Evolutionary conservation across 495 filamentous ascomycete genomes (phyloP), one percentile per base, ranked within the genome.

Genomic region (Penicillium chermesinum): DNA sequence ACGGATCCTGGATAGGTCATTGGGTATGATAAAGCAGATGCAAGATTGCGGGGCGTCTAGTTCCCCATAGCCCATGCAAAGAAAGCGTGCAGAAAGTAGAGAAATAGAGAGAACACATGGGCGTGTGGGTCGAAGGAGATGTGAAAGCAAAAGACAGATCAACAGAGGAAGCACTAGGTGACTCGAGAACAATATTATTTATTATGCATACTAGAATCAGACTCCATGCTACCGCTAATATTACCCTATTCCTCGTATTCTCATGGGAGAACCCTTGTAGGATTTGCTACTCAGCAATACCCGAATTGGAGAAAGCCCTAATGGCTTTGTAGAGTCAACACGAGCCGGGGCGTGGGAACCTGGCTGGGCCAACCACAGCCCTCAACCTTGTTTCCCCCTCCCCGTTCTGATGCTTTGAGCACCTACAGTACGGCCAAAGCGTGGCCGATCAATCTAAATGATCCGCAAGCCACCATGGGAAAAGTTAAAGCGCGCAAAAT

Each of bases 391-490:
- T n/a, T 15, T 19, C 41, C 27, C 14, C 14, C 18, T 13, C 13
- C 20, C n/a, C 21, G 6, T 21, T 16, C 38, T 18, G n/a, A 13
- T 37, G 15, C 35, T 17, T n/a, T 40, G 38, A 40, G 38, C 38
- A 40, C 22, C 21, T 27, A 39, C 16, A 39, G 45, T 40, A 40
- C n/a, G 53, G 35, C 44, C 43, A 44, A 30, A 44, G 33, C 44
- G 39, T 39, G 22, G 38, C 30, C 39, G 38, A 15, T 30, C n/a
- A 37, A 32, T 44, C 44, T 35, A 18, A 17, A 34, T 37, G 55
- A 58, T 58, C 55, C 42, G 19, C 55, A 51, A 47, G 48, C 55
- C n/a, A n/a, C n/a, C 51, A 42, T 50, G 50, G 50, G 50, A 39
- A 33, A 22, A 12, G 41, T 30, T 17, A 38, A 32, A 46, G 48